Conservation (phyloP, 305 asterid genomes). For the Coffea humblotiana region DNA sequence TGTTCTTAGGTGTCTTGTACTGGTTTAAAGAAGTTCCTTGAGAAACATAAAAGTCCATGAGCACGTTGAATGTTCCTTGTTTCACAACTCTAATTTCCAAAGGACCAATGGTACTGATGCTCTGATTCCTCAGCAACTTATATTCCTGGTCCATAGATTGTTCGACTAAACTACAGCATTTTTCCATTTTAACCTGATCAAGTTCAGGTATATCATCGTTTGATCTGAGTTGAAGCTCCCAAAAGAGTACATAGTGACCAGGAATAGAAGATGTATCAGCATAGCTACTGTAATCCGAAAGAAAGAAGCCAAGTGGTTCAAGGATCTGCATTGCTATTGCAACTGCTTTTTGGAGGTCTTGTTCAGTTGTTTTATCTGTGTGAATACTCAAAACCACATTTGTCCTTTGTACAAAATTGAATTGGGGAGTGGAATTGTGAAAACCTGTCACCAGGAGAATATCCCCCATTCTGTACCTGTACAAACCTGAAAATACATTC, state of each 20-base stretch:
- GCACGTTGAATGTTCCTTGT: slow-evolving; percentile 18
- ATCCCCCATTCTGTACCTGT: slow-evolving; percentile 31
- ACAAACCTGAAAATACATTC: slow-evolving; percentile 5
- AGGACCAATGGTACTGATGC: slow-evolving; percentile 11
- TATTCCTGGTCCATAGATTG: slow-evolving; percentile 19
- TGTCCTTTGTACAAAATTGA: slow-evolving; percentile 17
- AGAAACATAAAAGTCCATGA: slow-evolving; percentile 20
- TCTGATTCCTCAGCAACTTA: slow-evolving; percentile 6
- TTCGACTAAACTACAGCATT: slow-evolving; percentile 25
- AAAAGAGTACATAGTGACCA: slow-evolving; percentile 26
- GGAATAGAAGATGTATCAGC: slow-evolving; percentile 21
- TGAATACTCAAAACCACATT: slow-evolving; percentile 27
- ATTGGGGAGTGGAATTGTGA: slow-evolving; percentile 24
- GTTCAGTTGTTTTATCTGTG: slow-evolving; percentile 29
- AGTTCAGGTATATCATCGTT: not conserved
- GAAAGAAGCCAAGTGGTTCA: slow-evolving; percentile 16
- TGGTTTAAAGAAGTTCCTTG: slow-evolving; percentile 21
- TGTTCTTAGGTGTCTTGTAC: slow-evolving; percentile 27
- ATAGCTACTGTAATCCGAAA: slow-evolving; percentile 22
- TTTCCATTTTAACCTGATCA: slow-evolving; percentile 7
- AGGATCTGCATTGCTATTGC: slow-evolving; percentile 12
- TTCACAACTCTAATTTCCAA: slow-evolving; percentile 30
- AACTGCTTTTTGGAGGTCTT: slow-evolving; percentile 18
- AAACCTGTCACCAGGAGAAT: slow-evolving; percentile 25
- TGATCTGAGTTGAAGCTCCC: not conserved